Evolutionary conservation across 2,329 filamentous ascomycete species (phyloP), one percentile per base, ranked within the genome.

Genomic region (Coniella lustricola): DNA sequence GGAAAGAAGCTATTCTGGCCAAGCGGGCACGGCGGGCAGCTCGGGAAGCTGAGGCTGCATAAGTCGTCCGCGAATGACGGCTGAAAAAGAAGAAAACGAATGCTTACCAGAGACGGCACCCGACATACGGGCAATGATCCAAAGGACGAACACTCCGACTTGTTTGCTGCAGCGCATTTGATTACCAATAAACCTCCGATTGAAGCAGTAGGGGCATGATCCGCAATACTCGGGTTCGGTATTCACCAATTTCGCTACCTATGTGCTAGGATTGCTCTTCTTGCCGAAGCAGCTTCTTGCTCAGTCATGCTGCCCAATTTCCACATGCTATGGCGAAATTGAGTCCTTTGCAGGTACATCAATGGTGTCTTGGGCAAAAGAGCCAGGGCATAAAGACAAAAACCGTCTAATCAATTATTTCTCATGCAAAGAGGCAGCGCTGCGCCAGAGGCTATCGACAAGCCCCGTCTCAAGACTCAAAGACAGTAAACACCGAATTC

Each of bases 1-100:
- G 90, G 64, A 90, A 90, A 74, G 77, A 86, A 58, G 69, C 76
- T 48, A 76, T 98, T 57, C 73, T 97, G 50, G 90, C 95, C 74
- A 97, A 97, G 83, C 78, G 93, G 65, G 83, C 83, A 66, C 77
- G 89, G 68, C 83, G 84, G 65, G 84, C 83, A 52, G 77, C 82
- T 65, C 72, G 81, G 50, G 81, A 86, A 62, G 77, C 66, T 29
- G 59, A 65, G 60, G 36, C 38, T 39, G 41, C 39, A 41, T 51
- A 36, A 39, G 14, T 16, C 35, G 31, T n/a, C 17, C 31, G 16
- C 17, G 36, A 41, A 14, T 40, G 16, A 17, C 14, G 29, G 29
- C 3, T 31, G 22, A 18, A 7, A 22, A 16, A 14, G 34, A 20
- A 9, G 29, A 29, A 34, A 14, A 22, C 22, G 33, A 9, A 29